These are phyloP conservation scores for Metschnikowia orientalis DNA, from an alignment of 805 yeast genomes.

Conservation along the genomic window DNA sequence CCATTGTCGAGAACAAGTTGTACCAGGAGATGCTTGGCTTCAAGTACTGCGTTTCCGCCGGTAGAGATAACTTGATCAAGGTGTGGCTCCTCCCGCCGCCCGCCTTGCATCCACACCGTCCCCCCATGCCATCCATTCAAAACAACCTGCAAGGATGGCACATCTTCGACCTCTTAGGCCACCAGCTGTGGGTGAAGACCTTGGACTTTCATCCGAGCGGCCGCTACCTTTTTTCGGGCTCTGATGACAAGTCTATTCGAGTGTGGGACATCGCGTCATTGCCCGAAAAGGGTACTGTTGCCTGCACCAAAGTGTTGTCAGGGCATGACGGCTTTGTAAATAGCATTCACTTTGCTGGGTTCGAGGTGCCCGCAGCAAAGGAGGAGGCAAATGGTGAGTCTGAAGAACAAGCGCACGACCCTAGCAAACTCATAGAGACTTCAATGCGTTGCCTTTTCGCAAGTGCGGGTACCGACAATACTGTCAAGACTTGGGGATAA, in stretches of 20 bases:
- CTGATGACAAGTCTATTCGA: conserved; percentile 74
- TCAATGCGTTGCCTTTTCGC: conserved; percentile 59
- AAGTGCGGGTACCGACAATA: conserved; percentile 60
- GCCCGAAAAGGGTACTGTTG: conserved; percentile 39
- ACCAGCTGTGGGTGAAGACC: conserved; percentile 81
- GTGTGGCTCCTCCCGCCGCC: conserved; percentile 80
- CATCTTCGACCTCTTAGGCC: conserved; percentile 61
- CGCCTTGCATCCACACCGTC: conserved; percentile 46
- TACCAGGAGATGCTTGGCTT: conserved; percentile 44
- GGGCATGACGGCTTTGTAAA: conserved; percentile 79
- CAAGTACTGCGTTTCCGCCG: conserved; percentile 72
- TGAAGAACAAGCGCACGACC: too few relatives aligned
- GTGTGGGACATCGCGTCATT: conserved; percentile 65
- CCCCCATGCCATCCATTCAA: conserved; percentile 48
- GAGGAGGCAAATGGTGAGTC: conserved; percentile 13
- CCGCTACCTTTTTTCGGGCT: conserved; percentile 58
- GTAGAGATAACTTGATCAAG: conserved; percentile 70
- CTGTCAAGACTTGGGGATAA: conserved; percentile 52
- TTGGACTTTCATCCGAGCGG: conserved; percentile 74
- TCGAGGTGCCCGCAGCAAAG: conserved; percentile 18
- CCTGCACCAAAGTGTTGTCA: conserved; percentile 43
- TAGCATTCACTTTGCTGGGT: conserved; percentile 51
- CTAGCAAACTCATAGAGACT: conserved; percentile 29
- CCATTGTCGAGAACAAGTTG: conserved; percentile 23
- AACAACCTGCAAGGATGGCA: conserved; percentile 58